Conservation (phyloP, 495 filamentous ascomycete genomes). For the Eremomyces bilateralis region DNA sequence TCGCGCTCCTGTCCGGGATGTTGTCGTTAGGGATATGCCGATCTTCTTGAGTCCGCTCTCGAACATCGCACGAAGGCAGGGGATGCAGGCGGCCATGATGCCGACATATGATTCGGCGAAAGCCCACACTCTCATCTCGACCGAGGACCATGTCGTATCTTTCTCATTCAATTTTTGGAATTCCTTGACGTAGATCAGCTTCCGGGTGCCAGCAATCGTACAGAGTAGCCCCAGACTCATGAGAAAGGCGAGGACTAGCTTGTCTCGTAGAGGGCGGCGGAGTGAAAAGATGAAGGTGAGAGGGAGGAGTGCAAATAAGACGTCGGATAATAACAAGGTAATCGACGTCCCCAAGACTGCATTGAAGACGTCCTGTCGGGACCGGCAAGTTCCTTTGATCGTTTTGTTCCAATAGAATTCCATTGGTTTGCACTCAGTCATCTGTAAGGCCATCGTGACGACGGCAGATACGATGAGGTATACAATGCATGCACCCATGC, state of each 20-base stretch:
- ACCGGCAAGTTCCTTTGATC: neutral
- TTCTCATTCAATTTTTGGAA: neutral
- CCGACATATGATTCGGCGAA: neutral
- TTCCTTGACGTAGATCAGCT: neutral
- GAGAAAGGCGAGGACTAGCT: neutral
- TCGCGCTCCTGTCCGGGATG: too few species aligned
- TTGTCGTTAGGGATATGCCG: too few species aligned
- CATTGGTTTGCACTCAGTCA: neutral
- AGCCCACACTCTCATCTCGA: neutral
- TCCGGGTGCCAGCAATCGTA: neutral
- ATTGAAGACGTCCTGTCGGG: neutral
- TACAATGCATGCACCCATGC: neutral
- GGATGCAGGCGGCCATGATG: neutral
- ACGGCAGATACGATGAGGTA: neutral
- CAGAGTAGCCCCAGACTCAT: too few species aligned
- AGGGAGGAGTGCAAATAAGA: neutral
- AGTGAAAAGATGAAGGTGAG: too few species aligned
- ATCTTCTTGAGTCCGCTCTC: too few species aligned
- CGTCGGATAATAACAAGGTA: neutral
- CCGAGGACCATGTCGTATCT: neutral
- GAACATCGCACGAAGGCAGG: too few species aligned
- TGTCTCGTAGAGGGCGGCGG: neutral
- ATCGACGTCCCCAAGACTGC: neutral
- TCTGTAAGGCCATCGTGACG: neutral
- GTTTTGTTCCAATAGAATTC: neutral